These are phyloP conservation scores for Stereocaulon alpinum DNA, from an alignment of 495 filamentous ascomycete genomes.

Conservation along the genomic window DNA sequence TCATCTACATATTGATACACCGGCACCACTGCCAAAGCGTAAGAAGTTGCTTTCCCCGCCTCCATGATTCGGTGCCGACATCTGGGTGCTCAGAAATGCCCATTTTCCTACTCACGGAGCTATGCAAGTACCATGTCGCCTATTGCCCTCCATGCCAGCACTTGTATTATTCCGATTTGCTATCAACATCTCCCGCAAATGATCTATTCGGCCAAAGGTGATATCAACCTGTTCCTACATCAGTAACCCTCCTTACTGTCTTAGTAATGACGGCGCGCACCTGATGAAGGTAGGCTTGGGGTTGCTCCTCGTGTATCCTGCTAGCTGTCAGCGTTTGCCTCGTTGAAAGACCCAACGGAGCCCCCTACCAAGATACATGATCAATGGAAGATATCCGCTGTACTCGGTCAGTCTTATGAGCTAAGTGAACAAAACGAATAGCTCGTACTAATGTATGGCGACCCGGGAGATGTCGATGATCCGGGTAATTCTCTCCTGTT, in stretches of 20 bases:
- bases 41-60: no score
- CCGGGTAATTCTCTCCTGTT: conserved; percentile 88
- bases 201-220: conserved; percentile 45
- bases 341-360: conserved; percentile 5
- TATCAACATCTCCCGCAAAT: not conserved
- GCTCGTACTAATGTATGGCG: conserved; percentile 86
- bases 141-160: not conserved
- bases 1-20: not conserved
- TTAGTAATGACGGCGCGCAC: conserved; percentile 35
- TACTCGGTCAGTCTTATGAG: not conserved
- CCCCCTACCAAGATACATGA: conserved; percentile 87
- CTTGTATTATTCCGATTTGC: not conserved
- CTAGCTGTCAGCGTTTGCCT: not conserved
- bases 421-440: not conserved
- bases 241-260: conserved; percentile 15
- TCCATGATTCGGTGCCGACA: not conserved
- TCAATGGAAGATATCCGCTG: conserved; percentile 92
- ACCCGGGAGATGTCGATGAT: conserved; percentile 89
- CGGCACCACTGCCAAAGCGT: not conserved
- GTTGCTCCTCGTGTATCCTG: conserved; percentile 88
- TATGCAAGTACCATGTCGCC: not conserved
- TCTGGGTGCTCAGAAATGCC: not conserved
- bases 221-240: conserved; percentile 50
- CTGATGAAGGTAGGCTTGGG: conserved; percentile 88
- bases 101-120: not conserved